phyloP scores from a whole-genome alignment of 1,284 basidiomycete genomes.

The Austropuccinia psidii region DNA sequence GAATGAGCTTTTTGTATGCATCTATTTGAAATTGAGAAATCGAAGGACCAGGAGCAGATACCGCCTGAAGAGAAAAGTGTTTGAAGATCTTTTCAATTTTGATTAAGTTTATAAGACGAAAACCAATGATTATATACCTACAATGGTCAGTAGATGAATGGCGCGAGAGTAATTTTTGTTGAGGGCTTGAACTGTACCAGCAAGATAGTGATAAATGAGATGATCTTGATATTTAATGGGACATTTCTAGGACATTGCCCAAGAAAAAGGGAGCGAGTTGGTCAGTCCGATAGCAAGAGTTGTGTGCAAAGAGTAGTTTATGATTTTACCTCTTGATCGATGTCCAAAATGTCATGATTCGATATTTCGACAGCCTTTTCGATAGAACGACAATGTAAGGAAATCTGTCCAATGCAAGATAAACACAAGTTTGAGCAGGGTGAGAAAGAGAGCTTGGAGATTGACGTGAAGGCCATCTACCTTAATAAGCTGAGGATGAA shows the following conservation, averaged over 20 bases:
- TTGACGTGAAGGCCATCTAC: background rate
- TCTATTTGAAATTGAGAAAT: constrained; percentile 34
- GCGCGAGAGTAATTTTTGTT: constrained; percentile 21
- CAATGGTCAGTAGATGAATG: constrained; percentile 23
- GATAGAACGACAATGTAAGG: background rate
- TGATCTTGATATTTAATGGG: constrained; percentile 33
- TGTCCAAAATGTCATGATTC: constrained; percentile 7
- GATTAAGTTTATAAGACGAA: background rate
- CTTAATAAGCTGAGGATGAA: constrained; percentile 18
- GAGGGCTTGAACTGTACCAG: constrained; percentile 30
- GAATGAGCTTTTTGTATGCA: constrained; percentile 24
- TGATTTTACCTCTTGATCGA: constrained; percentile 17
- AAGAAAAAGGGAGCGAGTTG: background rate
- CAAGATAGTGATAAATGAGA: constrained; percentile 32
- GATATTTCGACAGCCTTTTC: constrained; percentile 2
- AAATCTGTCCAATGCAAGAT: background rate
- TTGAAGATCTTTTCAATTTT: no score
- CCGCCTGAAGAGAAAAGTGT: background rate
- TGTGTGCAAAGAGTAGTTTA: background rate
- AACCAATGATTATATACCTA: constrained; percentile 1
- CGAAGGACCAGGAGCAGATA: constrained; percentile 27
- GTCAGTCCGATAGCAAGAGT: background rate
- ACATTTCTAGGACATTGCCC: constrained; percentile 7
- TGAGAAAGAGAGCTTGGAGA: background rate
- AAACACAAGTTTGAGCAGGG: background rate